Conservation (phyloP, 805 yeast genomes). For the Wickerhamiella bombiphila region DNA sequence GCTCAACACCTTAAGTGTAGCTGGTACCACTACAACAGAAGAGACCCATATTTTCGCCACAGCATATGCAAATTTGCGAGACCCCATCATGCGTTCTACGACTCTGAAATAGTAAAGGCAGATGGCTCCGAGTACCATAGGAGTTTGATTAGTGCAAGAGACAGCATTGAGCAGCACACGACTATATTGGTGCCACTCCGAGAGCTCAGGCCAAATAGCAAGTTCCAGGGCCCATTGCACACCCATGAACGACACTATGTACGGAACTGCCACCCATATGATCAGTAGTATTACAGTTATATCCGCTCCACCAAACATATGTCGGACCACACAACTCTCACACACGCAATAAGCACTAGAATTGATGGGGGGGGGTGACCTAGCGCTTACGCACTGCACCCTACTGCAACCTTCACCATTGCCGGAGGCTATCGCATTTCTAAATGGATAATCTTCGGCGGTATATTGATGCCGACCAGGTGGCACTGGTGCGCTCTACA, state of each 20-base stretch:
- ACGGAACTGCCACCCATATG: no score
- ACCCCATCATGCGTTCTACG: constrained; percentile 1
- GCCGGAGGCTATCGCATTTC: no score
- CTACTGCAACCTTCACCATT: no score
- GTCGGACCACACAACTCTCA: no score
- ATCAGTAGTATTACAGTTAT: no score
- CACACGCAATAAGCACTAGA: no score
- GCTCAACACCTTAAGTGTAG: not conserved
- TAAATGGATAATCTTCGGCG: constrained; percentile 8
- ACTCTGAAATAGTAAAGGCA: not conserved
- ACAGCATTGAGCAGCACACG: not conserved
- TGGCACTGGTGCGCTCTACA: constrained; percentile 1
- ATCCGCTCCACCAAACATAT: no score
- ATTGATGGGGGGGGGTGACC: no score
- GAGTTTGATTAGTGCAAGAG: not conserved
- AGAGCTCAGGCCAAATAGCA: not conserved
- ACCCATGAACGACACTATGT: not conserved
- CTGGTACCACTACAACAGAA: not conserved
- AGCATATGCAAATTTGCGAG: not conserved
- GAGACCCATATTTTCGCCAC: not conserved
- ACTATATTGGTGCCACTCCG: not conserved
- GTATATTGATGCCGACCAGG: constrained; percentile 6
- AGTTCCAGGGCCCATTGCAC: not conserved
- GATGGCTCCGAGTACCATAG: not conserved
- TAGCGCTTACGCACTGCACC: no score